Percentiles rank a stretch among this genome's conserved stretches.
Evolutionary conservation across 257 asterid genomes (phyloP).

Genomic region (Galeopsis tetrahit): DNA sequence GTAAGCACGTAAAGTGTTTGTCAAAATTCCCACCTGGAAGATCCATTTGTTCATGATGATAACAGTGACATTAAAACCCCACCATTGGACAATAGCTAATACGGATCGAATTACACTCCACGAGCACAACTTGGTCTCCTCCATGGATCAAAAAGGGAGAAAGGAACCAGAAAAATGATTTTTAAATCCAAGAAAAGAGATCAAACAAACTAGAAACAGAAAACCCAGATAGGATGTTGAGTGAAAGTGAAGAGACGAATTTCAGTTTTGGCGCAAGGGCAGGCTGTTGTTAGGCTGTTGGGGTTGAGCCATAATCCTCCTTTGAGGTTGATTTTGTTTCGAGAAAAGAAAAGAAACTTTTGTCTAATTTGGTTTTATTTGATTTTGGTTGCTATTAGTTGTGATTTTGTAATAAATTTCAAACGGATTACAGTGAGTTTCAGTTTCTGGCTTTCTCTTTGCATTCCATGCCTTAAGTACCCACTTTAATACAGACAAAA

Average conservation of each 20-base stretch:
- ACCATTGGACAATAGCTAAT: conserved; percentile 70
- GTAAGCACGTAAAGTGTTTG: not conserved
- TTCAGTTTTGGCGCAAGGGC: conserved; percentile 32
- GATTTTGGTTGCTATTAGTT: conserved; percentile 20
- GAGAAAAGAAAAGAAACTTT: conserved; percentile 18
- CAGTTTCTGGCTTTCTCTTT: conserved; percentile 21
- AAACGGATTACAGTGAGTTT: conserved; percentile 2
- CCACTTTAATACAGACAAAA: conserved; percentile 10
- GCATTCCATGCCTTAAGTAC: conserved; percentile 26
- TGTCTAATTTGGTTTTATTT: not conserved
- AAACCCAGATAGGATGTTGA: conserved; percentile 31
- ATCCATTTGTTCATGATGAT: conserved; percentile 82
- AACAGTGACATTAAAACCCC: conserved; percentile 78
- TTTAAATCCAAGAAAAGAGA: conserved; percentile 16
- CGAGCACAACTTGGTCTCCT: conserved; percentile 51
- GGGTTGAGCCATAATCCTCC: conserved; percentile 34
- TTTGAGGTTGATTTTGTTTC: conserved; percentile 8
- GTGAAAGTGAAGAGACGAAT: conserved; percentile 14
- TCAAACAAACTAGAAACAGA: conserved; percentile 17
- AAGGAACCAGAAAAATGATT: not conserved
- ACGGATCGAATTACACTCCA: conserved; percentile 69
- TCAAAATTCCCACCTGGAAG: conserved; percentile 59
- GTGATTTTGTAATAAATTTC: conserved; percentile 29
- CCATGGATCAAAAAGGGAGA: conserved; percentile 49
- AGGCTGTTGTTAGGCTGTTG: conserved; percentile 30